These are phyloP conservation scores for Tubosaeta brunneosetosa DNA, from an alignment of 768 basidiomycete species.

Conservation along the genomic window DNA sequence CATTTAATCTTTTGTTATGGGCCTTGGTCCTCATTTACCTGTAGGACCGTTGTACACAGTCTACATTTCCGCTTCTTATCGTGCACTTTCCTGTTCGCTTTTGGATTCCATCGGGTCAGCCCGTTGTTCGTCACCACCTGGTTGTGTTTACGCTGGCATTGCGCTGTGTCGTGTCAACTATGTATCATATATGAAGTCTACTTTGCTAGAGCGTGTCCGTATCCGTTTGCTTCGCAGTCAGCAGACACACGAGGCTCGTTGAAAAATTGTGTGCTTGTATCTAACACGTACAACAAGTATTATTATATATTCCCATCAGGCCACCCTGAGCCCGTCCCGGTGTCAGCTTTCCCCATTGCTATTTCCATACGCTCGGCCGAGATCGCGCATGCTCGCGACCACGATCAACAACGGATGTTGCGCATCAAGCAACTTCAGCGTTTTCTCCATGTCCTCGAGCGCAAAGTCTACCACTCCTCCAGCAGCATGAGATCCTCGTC, in stretches of 20 bases:
- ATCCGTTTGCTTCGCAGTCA: too few relatives aligned
- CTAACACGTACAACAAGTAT: neutral
- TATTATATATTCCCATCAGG: too few relatives aligned
- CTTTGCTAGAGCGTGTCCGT: neutral
- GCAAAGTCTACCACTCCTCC: slow-evolving; percentile 82
- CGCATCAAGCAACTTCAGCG: slow-evolving; percentile 50
- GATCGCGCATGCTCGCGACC: slow-evolving; percentile 64
- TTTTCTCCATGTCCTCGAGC: slow-evolving; percentile 72
- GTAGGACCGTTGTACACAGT: neutral
- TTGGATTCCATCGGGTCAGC: too few relatives aligned
- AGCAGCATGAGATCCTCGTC: slow-evolving; percentile 67
- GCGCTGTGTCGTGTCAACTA: neutral
- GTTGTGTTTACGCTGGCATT: neutral
- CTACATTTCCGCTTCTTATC: neutral
- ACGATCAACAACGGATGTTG: slow-evolving; percentile 66
- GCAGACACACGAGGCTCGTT: too few relatives aligned
- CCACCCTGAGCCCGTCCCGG: too few relatives aligned
- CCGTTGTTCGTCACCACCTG: neutral
- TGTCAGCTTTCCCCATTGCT: neutral
- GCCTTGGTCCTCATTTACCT: neutral
- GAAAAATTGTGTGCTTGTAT: neutral
- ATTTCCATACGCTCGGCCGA: slow-evolving; percentile 34
- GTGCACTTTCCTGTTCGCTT: neutral
- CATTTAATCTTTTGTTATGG: too few relatives aligned
- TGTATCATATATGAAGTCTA: neutral